Conservation (phyloP, 139 green algal species). For the Ostreobium quekettii region DNA sequence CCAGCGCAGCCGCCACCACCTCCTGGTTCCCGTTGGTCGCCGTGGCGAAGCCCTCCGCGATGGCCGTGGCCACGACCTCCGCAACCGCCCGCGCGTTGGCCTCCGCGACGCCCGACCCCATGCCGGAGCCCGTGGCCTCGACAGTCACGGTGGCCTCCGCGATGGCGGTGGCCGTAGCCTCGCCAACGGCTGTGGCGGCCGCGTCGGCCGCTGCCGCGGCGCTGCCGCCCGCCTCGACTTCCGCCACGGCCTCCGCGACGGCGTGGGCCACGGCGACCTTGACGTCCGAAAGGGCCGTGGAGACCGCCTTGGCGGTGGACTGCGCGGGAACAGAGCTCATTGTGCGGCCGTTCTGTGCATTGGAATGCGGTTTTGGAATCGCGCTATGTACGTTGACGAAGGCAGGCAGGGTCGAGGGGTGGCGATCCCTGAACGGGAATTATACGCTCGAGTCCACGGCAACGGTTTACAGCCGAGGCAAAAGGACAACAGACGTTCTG, state of each 20-base stretch:
- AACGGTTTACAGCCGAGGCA: too few relatives aligned
- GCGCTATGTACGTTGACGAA: too few relatives aligned
- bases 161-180: constrained; percentile 1
- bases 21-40: background rate
- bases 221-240: background rate
- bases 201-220: background rate
- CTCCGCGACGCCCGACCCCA: background rate
- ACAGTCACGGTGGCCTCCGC: background rate
- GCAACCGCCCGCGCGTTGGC: background rate
- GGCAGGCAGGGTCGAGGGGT: too few relatives aligned
- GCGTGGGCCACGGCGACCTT: background rate
- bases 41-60: background rate
- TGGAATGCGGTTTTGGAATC: too few relatives aligned
- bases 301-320: too few relatives aligned
- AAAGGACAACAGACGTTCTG: too few relatives aligned
- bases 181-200: background rate
- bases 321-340: too few relatives aligned
- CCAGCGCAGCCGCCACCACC: background rate
- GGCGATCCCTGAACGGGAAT: too few relatives aligned
- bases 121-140: background rate
- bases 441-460: too few relatives aligned
- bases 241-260: constrained; percentile 3
- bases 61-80: constrained; percentile 1
- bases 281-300: background rate
- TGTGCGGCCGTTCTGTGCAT: too few relatives aligned